phyloP scores from a whole-genome alignment of 345 rosid genomes.

The Cardamine chenopodiifolia region DNA sequence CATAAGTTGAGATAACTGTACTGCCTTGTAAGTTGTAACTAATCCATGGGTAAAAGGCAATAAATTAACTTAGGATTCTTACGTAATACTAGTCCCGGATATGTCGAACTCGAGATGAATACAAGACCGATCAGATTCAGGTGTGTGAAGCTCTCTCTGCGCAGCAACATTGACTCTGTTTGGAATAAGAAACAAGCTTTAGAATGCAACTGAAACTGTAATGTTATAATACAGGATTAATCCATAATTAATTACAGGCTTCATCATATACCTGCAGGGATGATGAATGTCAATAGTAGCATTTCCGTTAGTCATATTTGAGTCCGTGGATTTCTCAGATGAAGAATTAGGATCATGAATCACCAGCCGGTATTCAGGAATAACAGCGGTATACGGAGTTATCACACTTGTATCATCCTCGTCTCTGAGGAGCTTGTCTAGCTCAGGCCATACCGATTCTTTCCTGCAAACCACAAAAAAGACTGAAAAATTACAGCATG shows the following conservation, averaged over 20 bases:
- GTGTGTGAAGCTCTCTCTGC: constrained; percentile 82
- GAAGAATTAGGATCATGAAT: constrained; percentile 57
- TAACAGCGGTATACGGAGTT: constrained; percentile 89
- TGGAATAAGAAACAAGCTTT: constrained; percentile 20
- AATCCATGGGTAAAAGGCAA: background rate
- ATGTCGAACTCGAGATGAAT: constrained; percentile 92
- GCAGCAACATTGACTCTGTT: constrained; percentile 79
- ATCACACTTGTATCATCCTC: constrained; percentile 75
- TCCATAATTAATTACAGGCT: background rate
- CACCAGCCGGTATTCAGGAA: constrained; percentile 81
- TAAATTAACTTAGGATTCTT: constrained; percentile 41
- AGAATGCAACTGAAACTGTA: constrained; percentile 31
- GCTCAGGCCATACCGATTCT: constrained; percentile 82
- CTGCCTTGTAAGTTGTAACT: background rate
- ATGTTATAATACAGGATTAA: background rate
- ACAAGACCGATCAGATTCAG: constrained; percentile 91
- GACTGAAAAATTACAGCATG: background rate
- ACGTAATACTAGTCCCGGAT: constrained; percentile 70
- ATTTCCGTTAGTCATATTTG: constrained; percentile 62
- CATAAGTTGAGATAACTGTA: background rate
- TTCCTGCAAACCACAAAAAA: constrained; percentile 52
- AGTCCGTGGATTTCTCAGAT: constrained; percentile 44
- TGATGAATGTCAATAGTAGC: constrained; percentile 73
- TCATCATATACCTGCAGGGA: constrained; percentile 71
- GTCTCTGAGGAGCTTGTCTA: constrained; percentile 76